Evolutionary conservation across 2,329 filamentous ascomycete species (phyloP), one percentile per base, ranked within the genome.

Genomic region (Purpureocillium lavendulum): DNA sequence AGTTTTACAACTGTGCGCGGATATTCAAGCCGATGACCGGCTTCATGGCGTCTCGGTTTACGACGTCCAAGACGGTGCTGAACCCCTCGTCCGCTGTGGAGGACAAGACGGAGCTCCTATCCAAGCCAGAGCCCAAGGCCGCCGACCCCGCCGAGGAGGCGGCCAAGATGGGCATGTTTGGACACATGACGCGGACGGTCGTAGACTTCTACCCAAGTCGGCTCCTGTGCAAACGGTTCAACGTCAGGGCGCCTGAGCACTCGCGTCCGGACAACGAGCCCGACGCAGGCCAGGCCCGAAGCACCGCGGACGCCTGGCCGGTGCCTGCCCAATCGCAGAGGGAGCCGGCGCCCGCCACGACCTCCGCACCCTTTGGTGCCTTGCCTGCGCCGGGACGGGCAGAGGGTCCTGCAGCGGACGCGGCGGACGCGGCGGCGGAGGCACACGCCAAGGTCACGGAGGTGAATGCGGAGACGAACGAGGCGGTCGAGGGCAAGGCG

Each of bases 21-120:
- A 77, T 97, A 15, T 98, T 97, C 67, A 90, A 86, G 57, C 92
- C 92, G 1, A 86, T 94, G 65, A 87, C 85, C 2, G 88, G 88
- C 0, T 72, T 87, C 46, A 97, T 98, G 87, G 92, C 90, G 13
- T 87, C 85, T 15, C 81, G 90, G 0, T 98, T 98, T 58, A 96
- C 88, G 0, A 82, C 84, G 2, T 76, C 80, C 1, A 76, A 77
- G 8, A 68, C 73, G 0, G 50, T 62, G 8, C 52, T 62, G 6
- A 43, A 55, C 7, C 40, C 53, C 1, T 53, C 59, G 10, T 38
- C 42, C 12, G 42, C 45, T 13, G 45, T 43, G n/a, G 41, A 39
- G 11, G 33, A 35, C n/a, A 14, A 36, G 17, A 41, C 42, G 4
- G 58, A 58, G 15, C 38, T 55, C 10, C 30, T 61, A 3, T 55